Evolutionary conservation across 495 filamentous ascomycete species (phyloP).

Genomic region (Cercophora samala): DNA sequence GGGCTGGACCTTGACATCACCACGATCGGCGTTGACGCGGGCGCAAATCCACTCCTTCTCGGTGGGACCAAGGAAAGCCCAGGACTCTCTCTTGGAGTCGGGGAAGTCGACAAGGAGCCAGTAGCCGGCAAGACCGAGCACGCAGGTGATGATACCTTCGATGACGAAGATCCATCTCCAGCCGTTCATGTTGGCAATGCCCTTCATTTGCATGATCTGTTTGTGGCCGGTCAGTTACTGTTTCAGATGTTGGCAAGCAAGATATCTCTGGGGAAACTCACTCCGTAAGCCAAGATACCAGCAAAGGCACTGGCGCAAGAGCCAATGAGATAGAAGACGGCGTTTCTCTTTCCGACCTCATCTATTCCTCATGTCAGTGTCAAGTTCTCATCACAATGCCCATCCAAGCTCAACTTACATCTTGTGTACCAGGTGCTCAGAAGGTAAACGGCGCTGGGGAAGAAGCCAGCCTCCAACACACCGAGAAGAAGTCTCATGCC

Average conservation of each 20-base stretch:
- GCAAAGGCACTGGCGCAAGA: constrained; percentile 58
- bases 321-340: constrained; percentile 62
- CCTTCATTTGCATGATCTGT: constrained; percentile 54
- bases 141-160: constrained; percentile 51
- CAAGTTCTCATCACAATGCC: not conserved
- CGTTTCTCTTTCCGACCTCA: constrained; percentile 62
- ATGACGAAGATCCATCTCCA: constrained; percentile 68
- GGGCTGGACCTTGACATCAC: constrained; percentile 49
- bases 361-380: constrained; percentile 28
- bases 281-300: constrained; percentile 62
- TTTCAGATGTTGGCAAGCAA: not conserved
- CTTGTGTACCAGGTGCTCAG: constrained; percentile 63
- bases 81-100: constrained; percentile 50
- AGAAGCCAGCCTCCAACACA: constrained; percentile 64
- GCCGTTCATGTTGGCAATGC: constrained; percentile 46
- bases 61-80: constrained; percentile 48
- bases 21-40: constrained; percentile 57
- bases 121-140: constrained; percentile 47
- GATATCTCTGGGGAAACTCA: constrained; percentile 19
- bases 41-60: constrained; percentile 57
- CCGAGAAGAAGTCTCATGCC: constrained; percentile 58
- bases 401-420: constrained; percentile 31
- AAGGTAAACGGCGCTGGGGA: constrained; percentile 60
- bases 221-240: constrained; percentile 14
- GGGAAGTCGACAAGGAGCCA: constrained; percentile 59